Base-by-base conservation (phyloP, 2,329 filamentous ascomycete genomes). In the Alternaria hordeiaustralica region DNA sequence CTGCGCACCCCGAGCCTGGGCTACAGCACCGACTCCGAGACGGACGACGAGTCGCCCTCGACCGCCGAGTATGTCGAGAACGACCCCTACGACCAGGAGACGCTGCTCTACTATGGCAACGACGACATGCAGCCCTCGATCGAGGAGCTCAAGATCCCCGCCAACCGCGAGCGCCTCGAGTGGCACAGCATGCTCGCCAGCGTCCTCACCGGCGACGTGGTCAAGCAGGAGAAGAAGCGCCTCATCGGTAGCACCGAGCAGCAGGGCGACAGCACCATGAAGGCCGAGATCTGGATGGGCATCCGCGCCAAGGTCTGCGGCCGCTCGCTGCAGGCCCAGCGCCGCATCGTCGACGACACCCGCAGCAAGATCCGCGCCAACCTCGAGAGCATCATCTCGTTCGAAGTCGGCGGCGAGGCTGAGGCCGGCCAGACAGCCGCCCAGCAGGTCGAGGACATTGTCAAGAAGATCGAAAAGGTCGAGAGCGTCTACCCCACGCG, bases 101-200 rank as follows among this genome's bases (percentile, higher is more conserved):
- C 93, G 18, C 89, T 97, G 76, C 89, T 98, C 78, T 97, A 97
- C 74, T 94, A 97, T 76, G 92, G 93, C 61, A 94, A 95, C 74
- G 93, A 97, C 73, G 91, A 96, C 70, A 88, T 93, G 69, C 92
- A 96, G 73, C 94, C 94, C 1, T 96, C 93, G 4, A 86, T 93
- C 23, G 96, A 98, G 74, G 96, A 99, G 78, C 81, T 98, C 56
- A 91, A 92, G 79, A 92, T 97, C 72, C 92, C 94, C 1, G 89
- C 90, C 67, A 97, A 94, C 75, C 87, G 94, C 65, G 96, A 98
- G 80, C 87, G 95, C 47, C 84, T 99, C 23, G 96, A 99, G 81
- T 99, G 96, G 96, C 94, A 99, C 81, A 93, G 93, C 4, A 99
- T 99, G 96, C 83, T 99, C 60, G 93, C 95, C 63, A 96, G 95